Base-by-base conservation (phyloP, 2,329 filamentous ascomycete species). In the Diaporthe eres region DNA sequence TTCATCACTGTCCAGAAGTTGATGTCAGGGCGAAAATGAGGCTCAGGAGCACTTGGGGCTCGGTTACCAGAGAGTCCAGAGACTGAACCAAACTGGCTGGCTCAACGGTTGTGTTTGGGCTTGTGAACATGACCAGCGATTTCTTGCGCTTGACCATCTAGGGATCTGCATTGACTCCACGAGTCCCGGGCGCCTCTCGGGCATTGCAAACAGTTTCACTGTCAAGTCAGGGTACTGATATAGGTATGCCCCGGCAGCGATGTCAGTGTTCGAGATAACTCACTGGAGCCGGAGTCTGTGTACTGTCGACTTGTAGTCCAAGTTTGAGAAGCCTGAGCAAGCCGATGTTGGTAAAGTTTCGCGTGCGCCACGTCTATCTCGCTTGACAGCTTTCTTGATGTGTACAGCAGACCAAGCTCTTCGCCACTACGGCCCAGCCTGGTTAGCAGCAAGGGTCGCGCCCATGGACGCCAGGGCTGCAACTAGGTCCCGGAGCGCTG, bases 101-200 rank as follows among this genome's bases (percentile, higher is more conserved):
- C 19, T 67, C 63, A n/a, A 58, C 70, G 25, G 60, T 53, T 57
- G 49, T 44, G 71, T 67, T 67, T 55, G 42, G 58, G 49, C 25
- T 19, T 7, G 47, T 44, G 60, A 34, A 57, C 25, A 74, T 42
- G 72, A 37, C 63, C 72, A 19, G 49, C 25, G 3, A 74, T 28
- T 28, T 34, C 31, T 53, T n/a, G 72, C 39, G 72, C 72, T 44
- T 74, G 65, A 42, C 60, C 49, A 58, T 34, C n/a, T 68, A 31
- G 60, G 72, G 72, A 68, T 55, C 60, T 68, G 49, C 72, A 68
- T 68, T 58, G 72, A 68, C 72, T 74, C 44, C 63, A 51, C 31
- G 71, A 72, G 63, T 67, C 44, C 63, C 63, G 63, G 70, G n/a
- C 15, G 39, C 53, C 70, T 72, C 28, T 31, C 39, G 22, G 42